Conservation (phyloP, 2,329 filamentous ascomycete genomes). For the Lecanicillium sp. region DNA sequence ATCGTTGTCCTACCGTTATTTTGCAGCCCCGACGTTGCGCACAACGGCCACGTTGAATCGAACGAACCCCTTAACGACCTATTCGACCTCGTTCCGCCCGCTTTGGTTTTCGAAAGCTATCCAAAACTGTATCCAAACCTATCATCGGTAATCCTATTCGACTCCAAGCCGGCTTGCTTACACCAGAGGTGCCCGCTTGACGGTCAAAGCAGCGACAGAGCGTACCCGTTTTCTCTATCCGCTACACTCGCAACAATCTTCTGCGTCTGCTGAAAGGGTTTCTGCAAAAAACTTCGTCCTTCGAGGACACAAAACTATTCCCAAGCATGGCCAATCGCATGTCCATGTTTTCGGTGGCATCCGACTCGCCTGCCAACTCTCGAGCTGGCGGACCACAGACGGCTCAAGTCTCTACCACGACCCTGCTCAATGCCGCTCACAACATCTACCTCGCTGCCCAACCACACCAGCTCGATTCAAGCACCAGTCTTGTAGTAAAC, state of each 20-base stretch:
- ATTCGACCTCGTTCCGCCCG: too few relatives aligned
- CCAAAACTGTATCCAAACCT: too few relatives aligned
- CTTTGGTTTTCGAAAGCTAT: too few relatives aligned
- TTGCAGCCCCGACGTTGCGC: too few relatives aligned
- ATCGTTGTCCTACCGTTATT: too few relatives aligned
- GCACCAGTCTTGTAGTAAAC: constrained; percentile 87
- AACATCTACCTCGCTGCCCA: constrained; percentile 76
- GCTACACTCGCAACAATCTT: constrained; percentile 1
- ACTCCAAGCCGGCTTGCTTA: too few relatives aligned
- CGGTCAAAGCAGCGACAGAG: too few relatives aligned
- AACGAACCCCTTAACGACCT: too few relatives aligned
- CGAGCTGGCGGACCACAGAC: constrained; percentile 58
- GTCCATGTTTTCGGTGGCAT: constrained; percentile 62
- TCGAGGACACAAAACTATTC: constrained; percentile 22
- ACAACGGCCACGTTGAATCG: too few relatives aligned
- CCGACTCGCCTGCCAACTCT: constrained; percentile 50
- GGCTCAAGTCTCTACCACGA: constrained; percentile 83
- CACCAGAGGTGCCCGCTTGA: too few relatives aligned
- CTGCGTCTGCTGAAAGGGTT: constrained; percentile 4
- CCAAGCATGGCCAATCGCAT: constrained; percentile 51
- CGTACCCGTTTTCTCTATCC: too few relatives aligned
- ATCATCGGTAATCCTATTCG: too few relatives aligned
- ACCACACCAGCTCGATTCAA: constrained; percentile 81
- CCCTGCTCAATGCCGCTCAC: constrained; percentile 84
- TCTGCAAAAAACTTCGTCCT: constrained; percentile 26